A percentile compares a stretch with the other conserved stretches of the same genome.
phyloP scores from a whole-genome alignment of 352 stramenopile species.

The Thalassiosira livingstoniorum region DNA sequence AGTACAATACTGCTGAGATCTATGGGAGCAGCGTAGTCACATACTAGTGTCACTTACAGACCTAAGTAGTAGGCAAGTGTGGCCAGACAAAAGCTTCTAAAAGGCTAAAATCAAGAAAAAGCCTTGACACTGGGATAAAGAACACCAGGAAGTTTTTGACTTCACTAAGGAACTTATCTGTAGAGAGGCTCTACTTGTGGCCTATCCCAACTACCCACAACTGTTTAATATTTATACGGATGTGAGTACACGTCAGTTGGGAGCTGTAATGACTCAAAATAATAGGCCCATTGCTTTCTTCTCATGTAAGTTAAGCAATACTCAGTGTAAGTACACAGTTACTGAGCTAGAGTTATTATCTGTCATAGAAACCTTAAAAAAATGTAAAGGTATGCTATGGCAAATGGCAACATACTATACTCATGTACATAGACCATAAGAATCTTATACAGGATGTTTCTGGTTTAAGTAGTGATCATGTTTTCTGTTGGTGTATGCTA shows the following conservation, averaged over 20 bases:
- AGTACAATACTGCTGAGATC: slow-evolving; percentile 60
- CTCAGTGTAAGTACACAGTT: slow-evolving; percentile 48
- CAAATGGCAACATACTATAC: slow-evolving; percentile 47
- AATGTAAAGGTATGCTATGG: slow-evolving; percentile 68
- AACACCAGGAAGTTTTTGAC: slow-evolving; percentile 66
- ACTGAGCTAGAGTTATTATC: slow-evolving; percentile 55
- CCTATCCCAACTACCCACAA: slow-evolving; percentile 64
- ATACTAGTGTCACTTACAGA: slow-evolving; percentile 61
- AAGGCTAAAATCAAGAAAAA: slow-evolving; percentile 21
- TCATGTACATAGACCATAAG: slow-evolving; percentile 68
- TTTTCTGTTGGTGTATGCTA: slow-evolving; percentile 57
- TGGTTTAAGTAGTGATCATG: slow-evolving; percentile 36
- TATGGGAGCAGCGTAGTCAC: slow-evolving; percentile 62
- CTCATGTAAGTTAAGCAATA: slow-evolving; percentile 53
- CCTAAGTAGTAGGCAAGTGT: slow-evolving; percentile 60
- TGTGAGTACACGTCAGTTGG: slow-evolving; percentile 30
- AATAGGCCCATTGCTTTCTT: slow-evolving; percentile 54
- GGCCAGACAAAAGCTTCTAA: slow-evolving; percentile 45
- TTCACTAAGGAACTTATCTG: slow-evolving; percentile 61
- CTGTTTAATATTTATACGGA: slow-evolving; percentile 59
- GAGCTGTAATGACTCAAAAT: slow-evolving; percentile 55
- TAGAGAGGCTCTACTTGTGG: slow-evolving; percentile 56
- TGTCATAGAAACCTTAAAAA: slow-evolving; percentile 68
- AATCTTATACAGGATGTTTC: slow-evolving; percentile 47
- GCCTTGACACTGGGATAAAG: slow-evolving; percentile 41